Conservation (phyloP, 2,329 filamentous ascomycete genomes). For the Didymella arachidicola region DNA sequence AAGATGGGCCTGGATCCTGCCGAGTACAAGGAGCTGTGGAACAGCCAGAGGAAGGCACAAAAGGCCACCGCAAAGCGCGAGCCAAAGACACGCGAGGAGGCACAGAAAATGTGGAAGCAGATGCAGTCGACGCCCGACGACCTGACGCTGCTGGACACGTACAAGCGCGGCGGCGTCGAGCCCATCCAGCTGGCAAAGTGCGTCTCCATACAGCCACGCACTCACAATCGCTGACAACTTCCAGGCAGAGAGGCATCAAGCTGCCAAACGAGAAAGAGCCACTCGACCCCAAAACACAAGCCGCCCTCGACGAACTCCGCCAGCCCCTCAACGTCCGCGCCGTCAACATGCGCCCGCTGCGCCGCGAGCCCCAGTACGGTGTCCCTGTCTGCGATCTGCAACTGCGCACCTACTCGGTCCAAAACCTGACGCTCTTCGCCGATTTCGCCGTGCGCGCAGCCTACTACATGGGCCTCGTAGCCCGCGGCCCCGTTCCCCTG, state of each 20-base stretch:
- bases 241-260: slow-evolving; percentile 42
- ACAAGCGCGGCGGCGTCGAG: slow-evolving; percentile 45
- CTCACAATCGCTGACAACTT: background rate
- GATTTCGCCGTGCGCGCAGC: slow-evolving; percentile 95
- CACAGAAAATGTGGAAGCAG: slow-evolving; percentile 40
- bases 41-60: slow-evolving; percentile 35
- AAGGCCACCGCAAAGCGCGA: slow-evolving; percentile 31
- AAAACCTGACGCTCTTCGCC: slow-evolving; percentile 90
- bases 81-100: slow-evolving; percentile 43
- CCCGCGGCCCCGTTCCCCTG: slow-evolving; percentile 83
- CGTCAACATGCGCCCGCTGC: slow-evolving; percentile 83
- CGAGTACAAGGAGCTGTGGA: slow-evolving; percentile 42
- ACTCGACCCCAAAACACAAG: slow-evolving; percentile 41
- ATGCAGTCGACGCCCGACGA: slow-evolving; percentile 44
- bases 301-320: slow-evolving; percentile 44
- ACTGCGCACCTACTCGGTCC: slow-evolving; percentile 86
- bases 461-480: slow-evolving; percentile 89
- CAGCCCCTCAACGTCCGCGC: slow-evolving; percentile 80
- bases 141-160: slow-evolving; percentile 40
- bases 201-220: slow-evolving; percentile 1
- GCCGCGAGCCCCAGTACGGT: slow-evolving; percentile 75
- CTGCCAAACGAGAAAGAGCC: slow-evolving; percentile 42
- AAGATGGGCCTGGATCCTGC: slow-evolving; percentile 38
- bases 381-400: slow-evolving; percentile 91
- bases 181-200: slow-evolving; percentile 49